These are phyloP conservation scores for Saccharomycopsis capsularis DNA, from an alignment of 805 yeast species.

Conservation along the genomic window DNA sequence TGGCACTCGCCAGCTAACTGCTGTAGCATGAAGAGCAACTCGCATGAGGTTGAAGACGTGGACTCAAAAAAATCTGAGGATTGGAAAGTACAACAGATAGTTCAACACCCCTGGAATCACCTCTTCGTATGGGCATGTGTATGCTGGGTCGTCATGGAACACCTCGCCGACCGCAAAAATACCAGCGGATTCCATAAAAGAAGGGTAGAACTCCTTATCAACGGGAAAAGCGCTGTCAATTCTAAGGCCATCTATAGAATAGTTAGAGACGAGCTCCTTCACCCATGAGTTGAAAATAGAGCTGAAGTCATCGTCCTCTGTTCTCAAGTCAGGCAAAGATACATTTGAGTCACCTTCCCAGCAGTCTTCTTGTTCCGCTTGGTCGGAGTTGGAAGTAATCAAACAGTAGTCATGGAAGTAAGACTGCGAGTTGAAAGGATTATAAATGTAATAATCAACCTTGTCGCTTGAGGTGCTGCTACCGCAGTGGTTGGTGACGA, in stretches of 20 bases:
- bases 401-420: constrained; percentile 1
- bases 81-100: background rate
- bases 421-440: background rate
- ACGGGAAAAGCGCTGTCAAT: background rate
- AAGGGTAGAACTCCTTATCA: background rate
- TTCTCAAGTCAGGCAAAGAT: background rate
- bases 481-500: constrained; percentile 1
- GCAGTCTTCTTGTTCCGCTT: background rate
- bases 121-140: background rate
- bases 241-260: background rate
- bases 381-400: background rate
- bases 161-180: background rate
- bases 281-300: background rate
- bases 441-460: background rate
- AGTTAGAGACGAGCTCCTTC: background rate
- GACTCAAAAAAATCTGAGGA: background rate
- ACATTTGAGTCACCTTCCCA: background rate
- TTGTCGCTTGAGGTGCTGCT: background rate
- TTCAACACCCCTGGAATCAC: background rate
- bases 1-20: background rate
- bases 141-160: background rate
- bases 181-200: background rate
- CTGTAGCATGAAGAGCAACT: background rate
- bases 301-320: background rate
- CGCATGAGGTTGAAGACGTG: background rate